These are phyloP conservation scores for Populus hybrid DNA, from an alignment of 441 rosid species.

Conservation along the genomic window DNA sequence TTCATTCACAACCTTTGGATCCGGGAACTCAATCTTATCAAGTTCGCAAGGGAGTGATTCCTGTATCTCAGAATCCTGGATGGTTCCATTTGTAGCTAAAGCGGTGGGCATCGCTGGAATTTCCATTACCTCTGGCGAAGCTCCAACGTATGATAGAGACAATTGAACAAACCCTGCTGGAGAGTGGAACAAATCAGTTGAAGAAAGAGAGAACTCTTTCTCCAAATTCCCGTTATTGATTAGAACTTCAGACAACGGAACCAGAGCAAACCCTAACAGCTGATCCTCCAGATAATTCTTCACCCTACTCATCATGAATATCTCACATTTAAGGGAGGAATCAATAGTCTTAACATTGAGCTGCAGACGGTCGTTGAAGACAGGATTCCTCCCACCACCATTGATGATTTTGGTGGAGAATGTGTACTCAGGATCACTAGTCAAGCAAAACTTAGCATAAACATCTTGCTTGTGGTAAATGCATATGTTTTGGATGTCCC, in stretches of 20 bases:
- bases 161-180: slow-evolving; percentile 93
- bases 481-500: slow-evolving; percentile 98
- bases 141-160: slow-evolving; percentile 74
- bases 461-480: slow-evolving; percentile 99
- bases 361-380: slow-evolving; percentile 66
- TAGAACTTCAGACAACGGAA: slow-evolving; percentile 87
- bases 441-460: slow-evolving; percentile 91
- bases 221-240: slow-evolving; percentile 69
- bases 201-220: slow-evolving; percentile 93
- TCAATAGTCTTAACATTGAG: slow-evolving; percentile 67
- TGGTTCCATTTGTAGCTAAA: slow-evolving; percentile 37
- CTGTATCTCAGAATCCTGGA: slow-evolving; percentile 39
- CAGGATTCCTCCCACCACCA: slow-evolving; percentile 98
- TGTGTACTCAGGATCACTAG: slow-evolving; percentile 71
- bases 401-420: slow-evolving; percentile 90
- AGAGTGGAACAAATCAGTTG: slow-evolving; percentile 92
- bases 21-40: slow-evolving; percentile 97
- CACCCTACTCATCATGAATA: slow-evolving; percentile 99
- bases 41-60: slow-evolving; percentile 55
- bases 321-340: slow-evolving; percentile 84
- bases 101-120: slow-evolving; percentile 49
- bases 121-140: slow-evolving; percentile 86
- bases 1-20: slow-evolving; percentile 83
- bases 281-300: slow-evolving; percentile 97
- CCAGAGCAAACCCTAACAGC: slow-evolving; percentile 84